Percentiles rank a stretch among this genome's conserved stretches.
phyloP scores from a whole-genome alignment of 208 protist species.

The Wallacemonas sp. region DNA sequence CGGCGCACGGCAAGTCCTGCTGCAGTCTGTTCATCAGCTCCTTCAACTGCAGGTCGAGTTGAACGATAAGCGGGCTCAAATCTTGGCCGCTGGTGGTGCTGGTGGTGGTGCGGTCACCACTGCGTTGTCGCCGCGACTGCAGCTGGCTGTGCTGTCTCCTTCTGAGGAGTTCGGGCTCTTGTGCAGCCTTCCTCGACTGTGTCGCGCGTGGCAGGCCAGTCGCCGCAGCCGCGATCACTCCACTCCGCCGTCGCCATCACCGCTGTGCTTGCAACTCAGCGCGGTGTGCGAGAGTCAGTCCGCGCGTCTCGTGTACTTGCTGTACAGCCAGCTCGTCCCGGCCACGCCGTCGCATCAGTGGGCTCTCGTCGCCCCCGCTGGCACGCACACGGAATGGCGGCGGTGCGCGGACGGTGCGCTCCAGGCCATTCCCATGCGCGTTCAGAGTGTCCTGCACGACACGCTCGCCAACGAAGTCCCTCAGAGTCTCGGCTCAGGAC shows the following conservation, averaged over 20 bases:
- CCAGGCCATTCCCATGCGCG: not conserved
- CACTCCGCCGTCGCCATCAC: no score
- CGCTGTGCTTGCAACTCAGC: slow-evolving; percentile 35
- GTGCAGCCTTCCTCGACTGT: slow-evolving; percentile 36
- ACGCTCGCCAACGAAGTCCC: not conserved
- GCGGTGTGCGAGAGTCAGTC: slow-evolving; percentile 40
- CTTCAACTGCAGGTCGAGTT: slow-evolving; percentile 48
- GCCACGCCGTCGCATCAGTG: not conserved
- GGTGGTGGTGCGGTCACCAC: slow-evolving; percentile 18
- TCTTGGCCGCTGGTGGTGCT: no score
- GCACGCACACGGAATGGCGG: not conserved
- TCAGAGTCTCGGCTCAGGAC: not conserved
- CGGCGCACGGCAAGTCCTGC: slow-evolving; percentile 42
- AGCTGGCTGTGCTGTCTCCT: slow-evolving; percentile 30
- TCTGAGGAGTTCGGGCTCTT: slow-evolving; percentile 67
- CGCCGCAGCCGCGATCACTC: no score
- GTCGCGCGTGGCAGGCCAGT: slow-evolving; percentile 8
- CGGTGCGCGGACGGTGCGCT: not conserved
- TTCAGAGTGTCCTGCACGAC: not conserved
- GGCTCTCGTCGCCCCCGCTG: slow-evolving; percentile 1
- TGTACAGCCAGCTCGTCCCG: not conserved
- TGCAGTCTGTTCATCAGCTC: slow-evolving; percentile 57
- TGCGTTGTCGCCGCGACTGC: slow-evolving; percentile 17
- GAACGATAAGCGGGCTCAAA: not conserved
- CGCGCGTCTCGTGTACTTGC: slow-evolving; percentile 47